A percentile compares a stretch with the other conserved stretches of the same genome.
phyloP scores from a whole-genome alignment of 345 rosid species.

The Barbarea vulgaris region DNA sequence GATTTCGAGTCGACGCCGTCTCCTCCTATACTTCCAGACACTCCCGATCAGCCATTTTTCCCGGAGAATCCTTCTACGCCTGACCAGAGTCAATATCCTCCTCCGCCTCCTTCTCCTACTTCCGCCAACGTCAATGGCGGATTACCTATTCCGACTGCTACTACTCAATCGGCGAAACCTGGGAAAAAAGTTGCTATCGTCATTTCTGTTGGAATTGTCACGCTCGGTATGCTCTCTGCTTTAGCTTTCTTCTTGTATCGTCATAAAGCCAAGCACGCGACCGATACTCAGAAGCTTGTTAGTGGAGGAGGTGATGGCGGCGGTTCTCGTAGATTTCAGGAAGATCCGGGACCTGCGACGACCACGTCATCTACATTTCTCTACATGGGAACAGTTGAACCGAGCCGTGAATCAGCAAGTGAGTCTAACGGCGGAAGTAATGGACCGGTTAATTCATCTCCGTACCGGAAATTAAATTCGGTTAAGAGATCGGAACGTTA shows the following conservation, averaged over 20 bases:
- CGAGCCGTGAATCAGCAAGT: conserved; percentile 48
- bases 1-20: conserved; percentile 45
- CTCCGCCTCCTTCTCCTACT: conserved; percentile 36
- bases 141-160: conserved; percentile 63
- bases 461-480: conserved; percentile 69
- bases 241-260: conserved; percentile 87
- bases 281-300: conserved; percentile 74
- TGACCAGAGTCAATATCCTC: conserved; percentile 56
- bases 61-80: conserved; percentile 73
- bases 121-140: conserved; percentile 55
- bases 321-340: conserved; percentile 51
- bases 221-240: conserved; percentile 88
- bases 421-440: conserved; percentile 44
- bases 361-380: conserved; percentile 63
- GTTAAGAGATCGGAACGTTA: conserved; percentile 79
- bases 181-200: conserved; percentile 82
- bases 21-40: conserved; percentile 50
- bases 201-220: conserved; percentile 88
- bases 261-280: conserved; percentile 63
- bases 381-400: conserved; percentile 92
- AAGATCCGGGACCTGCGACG: conserved; percentile 58
- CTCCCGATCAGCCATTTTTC: conserved; percentile 87
- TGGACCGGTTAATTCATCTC: conserved; percentile 54
- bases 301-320: conserved; percentile 37
- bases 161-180: conserved; percentile 75